Base-by-base conservation (phyloP, 1,139 yeast genomes). In the Yamadazyma mexicana region DNA sequence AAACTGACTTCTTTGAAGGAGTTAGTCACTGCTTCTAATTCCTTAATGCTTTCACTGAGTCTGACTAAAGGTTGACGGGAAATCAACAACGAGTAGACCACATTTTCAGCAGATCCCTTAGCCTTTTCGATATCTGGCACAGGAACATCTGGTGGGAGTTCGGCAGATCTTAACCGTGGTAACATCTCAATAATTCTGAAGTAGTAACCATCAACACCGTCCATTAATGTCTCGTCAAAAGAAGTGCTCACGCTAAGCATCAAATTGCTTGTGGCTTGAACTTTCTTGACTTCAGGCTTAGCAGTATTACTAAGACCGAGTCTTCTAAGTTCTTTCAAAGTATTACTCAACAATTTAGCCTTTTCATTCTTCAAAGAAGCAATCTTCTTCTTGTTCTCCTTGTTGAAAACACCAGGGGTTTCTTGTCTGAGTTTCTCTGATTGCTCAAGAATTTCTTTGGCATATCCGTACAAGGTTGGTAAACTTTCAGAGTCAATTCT, bases 281-380 rank as follows among this genome's bases (percentile, higher is more conserved):
- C 65, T 17, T 72, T 74, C 39, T 78, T 74, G 16, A 83, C 77
- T 47, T 86, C 91, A 5, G 83, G 73, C 43, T 83, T 79, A 31
- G 82, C 73, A 31, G 77, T 77, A 3, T 83, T 68, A 51, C 79
- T 85, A 49, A 92, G 61, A 1, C 98, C 98, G 54, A 87, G 77
- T 45, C 81, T 67, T 56, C 81, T 78, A 39, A 91, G 64, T 49
- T 87, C 94, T 46, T 81, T 79, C 45, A 92, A 62, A 0, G 91
- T 77, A 44, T 84, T 88, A 62, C 94, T 85, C 43, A 92, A 65
- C 10, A 88, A 63, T 49, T 84, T 86, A 46, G 83, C 73, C 64
- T 92, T 94, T 54, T 88, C 94, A 30, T 83, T 75, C 53, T 84
- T 87, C 58, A 94, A 69, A 3, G 89, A 75, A 2, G 92, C 83